Evolutionary conservation across 805 yeast species (phyloP).

Genomic region (Vanderwaltozyma verrucispora): DNA sequence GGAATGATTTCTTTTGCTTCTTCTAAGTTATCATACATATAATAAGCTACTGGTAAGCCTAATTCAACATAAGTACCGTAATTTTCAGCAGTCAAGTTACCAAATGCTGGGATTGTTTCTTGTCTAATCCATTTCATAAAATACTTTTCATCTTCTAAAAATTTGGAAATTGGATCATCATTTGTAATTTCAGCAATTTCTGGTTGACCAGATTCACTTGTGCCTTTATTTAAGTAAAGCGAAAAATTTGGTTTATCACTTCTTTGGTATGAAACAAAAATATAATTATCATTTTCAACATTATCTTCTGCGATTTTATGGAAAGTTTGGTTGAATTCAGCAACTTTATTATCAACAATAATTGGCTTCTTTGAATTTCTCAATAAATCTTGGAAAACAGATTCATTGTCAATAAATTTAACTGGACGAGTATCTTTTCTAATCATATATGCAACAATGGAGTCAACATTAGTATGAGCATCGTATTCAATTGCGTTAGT

Average conservation of each 20-base stretch:
- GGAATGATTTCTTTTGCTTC: conserved; percentile 44
- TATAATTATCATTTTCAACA: conserved; percentile 43
- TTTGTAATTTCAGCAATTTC: conserved; percentile 1
- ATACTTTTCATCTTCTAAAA: conserved; percentile 6
- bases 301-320: conserved; percentile 46
- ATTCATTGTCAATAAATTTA: conserved; percentile 15
- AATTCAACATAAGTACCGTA: conserved; percentile 65
- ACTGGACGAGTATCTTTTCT: conserved; percentile 28
- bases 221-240: neutral
- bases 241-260: conserved; percentile 17
- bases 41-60: conserved; percentile 74
- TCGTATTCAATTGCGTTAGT: conserved; percentile 2
- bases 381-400: conserved; percentile 25
- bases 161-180: conserved; percentile 19
- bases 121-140: conserved; percentile 26
- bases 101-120: conserved; percentile 74
- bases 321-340: conserved; percentile 44
- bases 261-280: conserved; percentile 41
- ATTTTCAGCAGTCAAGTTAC: conserved; percentile 75
- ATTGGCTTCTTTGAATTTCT: conserved; percentile 28
- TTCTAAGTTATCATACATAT: conserved; percentile 61
- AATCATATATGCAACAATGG: conserved; percentile 40
- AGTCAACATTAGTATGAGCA: conserved; percentile 3
- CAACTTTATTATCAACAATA: conserved; percentile 35
- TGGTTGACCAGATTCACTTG: neutral